phyloP scores from a whole-genome alignment of 768 basidiomycete genomes.

The Dioszegia aurantiaca region DNA sequence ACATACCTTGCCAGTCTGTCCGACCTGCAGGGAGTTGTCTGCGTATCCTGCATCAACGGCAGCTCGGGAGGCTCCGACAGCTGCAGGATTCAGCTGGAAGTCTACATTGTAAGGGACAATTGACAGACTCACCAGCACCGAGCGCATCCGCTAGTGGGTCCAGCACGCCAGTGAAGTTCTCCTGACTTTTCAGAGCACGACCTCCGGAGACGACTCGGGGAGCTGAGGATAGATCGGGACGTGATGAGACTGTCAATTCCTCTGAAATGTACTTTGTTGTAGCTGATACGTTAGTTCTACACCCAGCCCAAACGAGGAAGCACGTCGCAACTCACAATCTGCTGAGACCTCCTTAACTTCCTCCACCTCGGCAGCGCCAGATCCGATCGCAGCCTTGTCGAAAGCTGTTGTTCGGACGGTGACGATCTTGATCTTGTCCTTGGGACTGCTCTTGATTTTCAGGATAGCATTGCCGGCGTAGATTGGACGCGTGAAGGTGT shows the following conservation, averaged over 20 bases:
- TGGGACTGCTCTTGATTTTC: slow-evolving; percentile 73
- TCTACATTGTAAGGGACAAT: too few species aligned
- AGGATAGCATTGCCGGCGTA: slow-evolving; percentile 98
- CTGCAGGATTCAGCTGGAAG: slow-evolving; percentile 47
- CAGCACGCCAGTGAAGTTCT: slow-evolving; percentile 80
- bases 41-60: slow-evolving; percentile 98
- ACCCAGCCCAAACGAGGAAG: not conserved
- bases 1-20: slow-evolving; percentile 83
- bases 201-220: slow-evolving; percentile 90
- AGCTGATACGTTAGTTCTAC: slow-evolving; percentile 26
- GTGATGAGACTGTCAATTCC: slow-evolving; percentile 79
- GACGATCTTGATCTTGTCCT: slow-evolving; percentile 83
- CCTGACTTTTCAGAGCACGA: slow-evolving; percentile 86
- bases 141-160: slow-evolving; percentile 90
- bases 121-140: slow-evolving; percentile 60
- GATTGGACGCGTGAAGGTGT: slow-evolving; percentile 84
- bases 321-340: slow-evolving; percentile 25
- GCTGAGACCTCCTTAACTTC: slow-evolving; percentile 59
- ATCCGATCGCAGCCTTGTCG: slow-evolving; percentile 60
- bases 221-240: slow-evolving; percentile 87
- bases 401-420: slow-evolving; percentile 92
- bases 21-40: slow-evolving; percentile 97
- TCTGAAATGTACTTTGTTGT: slow-evolving; percentile 54
- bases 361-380: slow-evolving; percentile 58
- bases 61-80: slow-evolving; percentile 95